phyloP scores from a whole-genome alignment of 441 rosid genomes.

The Aquilaria agallochum region DNA sequence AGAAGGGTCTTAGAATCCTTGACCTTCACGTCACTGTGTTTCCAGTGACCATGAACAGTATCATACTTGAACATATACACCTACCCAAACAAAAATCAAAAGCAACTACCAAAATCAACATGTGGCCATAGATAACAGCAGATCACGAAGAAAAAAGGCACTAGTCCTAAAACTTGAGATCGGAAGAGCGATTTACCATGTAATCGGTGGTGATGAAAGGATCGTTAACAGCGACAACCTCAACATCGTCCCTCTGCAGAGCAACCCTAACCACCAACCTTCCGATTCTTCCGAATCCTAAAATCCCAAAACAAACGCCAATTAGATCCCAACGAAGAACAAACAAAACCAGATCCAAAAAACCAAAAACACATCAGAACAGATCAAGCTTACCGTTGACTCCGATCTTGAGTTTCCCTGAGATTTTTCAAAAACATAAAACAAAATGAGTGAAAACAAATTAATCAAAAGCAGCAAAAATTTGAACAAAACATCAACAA shows the following conservation, averaged over 20 bases:
- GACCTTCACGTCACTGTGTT: slow-evolving; percentile 52
- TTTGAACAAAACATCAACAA: not conserved
- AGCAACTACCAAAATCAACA: not conserved
- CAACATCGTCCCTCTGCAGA: slow-evolving; percentile 52
- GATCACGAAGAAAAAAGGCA: too few species aligned
- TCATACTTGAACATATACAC: slow-evolving; percentile 67
- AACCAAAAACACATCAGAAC: not conserved
- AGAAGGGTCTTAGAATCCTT: slow-evolving; percentile 57
- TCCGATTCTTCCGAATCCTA: slow-evolving; percentile 66
- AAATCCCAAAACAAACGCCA: not conserved
- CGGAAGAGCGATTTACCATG: slow-evolving; percentile 27
- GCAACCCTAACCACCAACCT: slow-evolving; percentile 51
- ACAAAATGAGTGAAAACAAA: not conserved
- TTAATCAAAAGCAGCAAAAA: slow-evolving; percentile 2
- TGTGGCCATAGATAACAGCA: not conserved
- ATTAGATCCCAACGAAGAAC: slow-evolving; percentile 4
- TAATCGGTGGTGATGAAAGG: slow-evolving; percentile 50
- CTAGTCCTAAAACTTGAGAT: too few species aligned
- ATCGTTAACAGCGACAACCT: slow-evolving; percentile 59
- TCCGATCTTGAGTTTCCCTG: slow-evolving; percentile 40
- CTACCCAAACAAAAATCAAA: slow-evolving; percentile 21
- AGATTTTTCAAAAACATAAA: slow-evolving; percentile 1
- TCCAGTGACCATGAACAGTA: slow-evolving; percentile 58
- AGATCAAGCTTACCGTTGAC: slow-evolving; percentile 32
- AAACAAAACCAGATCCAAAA: not conserved